Conservation (phyloP, 2,329 filamentous ascomycete species). For the Phymatotrichopsis omnivora region DNA sequence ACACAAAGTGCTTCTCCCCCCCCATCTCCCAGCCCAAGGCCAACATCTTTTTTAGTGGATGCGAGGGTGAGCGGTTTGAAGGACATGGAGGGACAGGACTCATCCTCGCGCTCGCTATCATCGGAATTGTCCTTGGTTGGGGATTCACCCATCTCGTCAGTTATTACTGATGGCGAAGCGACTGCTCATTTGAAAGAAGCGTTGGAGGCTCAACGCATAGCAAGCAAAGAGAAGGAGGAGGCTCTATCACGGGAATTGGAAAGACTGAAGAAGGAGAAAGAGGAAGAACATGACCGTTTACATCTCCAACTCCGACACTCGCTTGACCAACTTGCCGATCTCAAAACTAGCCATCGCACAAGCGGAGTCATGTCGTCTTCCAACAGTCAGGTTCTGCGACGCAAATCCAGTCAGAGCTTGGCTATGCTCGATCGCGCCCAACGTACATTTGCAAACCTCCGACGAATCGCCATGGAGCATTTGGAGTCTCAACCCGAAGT, state of each 20-base stretch:
- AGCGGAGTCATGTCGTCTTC: slow-evolving; percentile 51
- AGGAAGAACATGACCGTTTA: slow-evolving; percentile 70
- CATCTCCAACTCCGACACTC: slow-evolving; percentile 72
- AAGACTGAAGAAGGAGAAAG: slow-evolving; percentile 62
- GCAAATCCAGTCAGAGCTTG: slow-evolving; percentile 85
- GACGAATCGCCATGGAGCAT: slow-evolving; percentile 77
- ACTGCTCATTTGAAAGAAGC: slow-evolving; percentile 27
- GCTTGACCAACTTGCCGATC: slow-evolving; percentile 75
- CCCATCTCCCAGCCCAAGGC: slow-evolving; percentile 43
- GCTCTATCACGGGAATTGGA: slow-evolving; percentile 56
- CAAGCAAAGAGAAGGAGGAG: slow-evolving; percentile 35
- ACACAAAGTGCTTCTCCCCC: slow-evolving; percentile 25
- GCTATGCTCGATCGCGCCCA: slow-evolving; percentile 83
- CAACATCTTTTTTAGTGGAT: slow-evolving; percentile 77
- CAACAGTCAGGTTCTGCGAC: slow-evolving; percentile 69
- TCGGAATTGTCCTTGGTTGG: slow-evolving; percentile 85
- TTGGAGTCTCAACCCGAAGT: slow-evolving; percentile 72
- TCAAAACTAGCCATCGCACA: slow-evolving; percentile 72
- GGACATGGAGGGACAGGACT: slow-evolving; percentile 51
- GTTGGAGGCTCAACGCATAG: slow-evolving; percentile 30
- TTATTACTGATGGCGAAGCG: slow-evolving; percentile 50
- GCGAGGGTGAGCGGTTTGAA: slow-evolving; percentile 60
- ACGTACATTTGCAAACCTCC: slow-evolving; percentile 77
- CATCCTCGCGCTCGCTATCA: slow-evolving; percentile 82
- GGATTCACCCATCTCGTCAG: slow-evolving; percentile 58